Evolutionary conservation across 805 yeast genomes (phyloP).

Genomic region (Wickerhamiella hasegawae): DNA sequence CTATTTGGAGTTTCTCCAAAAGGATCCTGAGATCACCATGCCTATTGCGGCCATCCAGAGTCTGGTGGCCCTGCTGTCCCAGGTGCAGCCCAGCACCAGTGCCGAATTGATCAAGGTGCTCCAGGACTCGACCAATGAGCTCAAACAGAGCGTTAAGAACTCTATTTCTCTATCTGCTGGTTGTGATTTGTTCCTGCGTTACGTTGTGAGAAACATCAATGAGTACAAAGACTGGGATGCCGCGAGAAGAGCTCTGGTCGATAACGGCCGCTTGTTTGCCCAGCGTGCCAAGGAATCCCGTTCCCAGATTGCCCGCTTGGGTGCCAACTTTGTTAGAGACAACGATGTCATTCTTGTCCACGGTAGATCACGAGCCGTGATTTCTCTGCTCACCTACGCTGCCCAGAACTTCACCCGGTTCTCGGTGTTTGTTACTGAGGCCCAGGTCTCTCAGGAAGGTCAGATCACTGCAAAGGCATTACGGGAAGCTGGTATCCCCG

Average conservation of each 20-base stretch:
- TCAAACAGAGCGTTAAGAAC: slow-evolving; percentile 70
- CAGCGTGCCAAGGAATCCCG: slow-evolving; percentile 85
- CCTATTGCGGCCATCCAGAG: slow-evolving; percentile 98
- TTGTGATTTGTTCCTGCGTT: slow-evolving; percentile 89
- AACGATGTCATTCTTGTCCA: slow-evolving; percentile 83
- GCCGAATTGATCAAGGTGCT: slow-evolving; percentile 78
- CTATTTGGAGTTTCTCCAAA: slow-evolving; percentile 64
- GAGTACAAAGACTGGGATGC: slow-evolving; percentile 87
- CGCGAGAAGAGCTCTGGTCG: slow-evolving; percentile 73
- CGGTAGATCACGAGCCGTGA: slow-evolving; percentile 82
- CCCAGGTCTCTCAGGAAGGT: slow-evolving; percentile 72
- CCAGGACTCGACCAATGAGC: slow-evolving; percentile 54
- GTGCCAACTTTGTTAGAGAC: slow-evolving; percentile 78
- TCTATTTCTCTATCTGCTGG: slow-evolving; percentile 93
- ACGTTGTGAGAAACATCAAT: slow-evolving; percentile 77
- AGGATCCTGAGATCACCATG: slow-evolving; percentile 96
- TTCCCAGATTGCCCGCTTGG: slow-evolving; percentile 72
- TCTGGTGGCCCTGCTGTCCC: slow-evolving; percentile 63
- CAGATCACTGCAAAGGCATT: slow-evolving; percentile 52
- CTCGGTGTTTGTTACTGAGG: slow-evolving; percentile 83
- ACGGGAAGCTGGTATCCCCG: slow-evolving; percentile 65
- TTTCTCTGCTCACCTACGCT: slow-evolving; percentile 58
- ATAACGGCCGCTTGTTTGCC: slow-evolving; percentile 82
- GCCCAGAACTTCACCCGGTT: slow-evolving; percentile 66
- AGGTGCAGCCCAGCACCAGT: slow-evolving; percentile 81